Conservation (phyloP, 2,329 filamentous ascomycete species). For the Aulographum hederae region DNA sequence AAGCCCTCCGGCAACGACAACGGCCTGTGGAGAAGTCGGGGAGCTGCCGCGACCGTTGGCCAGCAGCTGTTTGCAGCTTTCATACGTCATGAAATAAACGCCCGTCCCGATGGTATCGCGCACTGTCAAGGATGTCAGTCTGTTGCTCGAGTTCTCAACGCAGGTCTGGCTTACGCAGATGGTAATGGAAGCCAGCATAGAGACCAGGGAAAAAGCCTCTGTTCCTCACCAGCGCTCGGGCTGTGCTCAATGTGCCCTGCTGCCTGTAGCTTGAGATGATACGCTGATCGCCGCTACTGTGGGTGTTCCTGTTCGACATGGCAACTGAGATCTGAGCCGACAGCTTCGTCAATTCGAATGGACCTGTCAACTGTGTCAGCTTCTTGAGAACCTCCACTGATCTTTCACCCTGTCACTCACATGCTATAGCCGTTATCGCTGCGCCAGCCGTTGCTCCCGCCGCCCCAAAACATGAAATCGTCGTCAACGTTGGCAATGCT, state of each 20-base stretch:
- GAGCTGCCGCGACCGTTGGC: constrained; percentile 56
- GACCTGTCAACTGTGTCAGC: constrained; percentile 28
- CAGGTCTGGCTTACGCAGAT: constrained; percentile 42
- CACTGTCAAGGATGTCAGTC: too few relatives aligned
- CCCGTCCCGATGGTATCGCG: constrained; percentile 68
- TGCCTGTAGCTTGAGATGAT: constrained; percentile 41
- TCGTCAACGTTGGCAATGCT: constrained; percentile 53
- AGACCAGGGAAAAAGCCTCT: constrained; percentile 54
- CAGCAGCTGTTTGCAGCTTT: constrained; percentile 67
- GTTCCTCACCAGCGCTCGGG: constrained; percentile 59
- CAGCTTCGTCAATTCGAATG: constrained; percentile 79
- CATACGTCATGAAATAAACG: constrained; percentile 81
- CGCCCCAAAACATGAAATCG: constrained; percentile 56
- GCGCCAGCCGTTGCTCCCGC: constrained; percentile 67
- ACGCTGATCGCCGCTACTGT: too few relatives aligned
- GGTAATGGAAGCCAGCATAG: constrained; percentile 65
- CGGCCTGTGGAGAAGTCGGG: constrained; percentile 62
- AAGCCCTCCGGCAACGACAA: constrained; percentile 59
- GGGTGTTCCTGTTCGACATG: constrained; percentile 43
- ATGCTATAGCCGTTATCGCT: constrained; percentile 63
- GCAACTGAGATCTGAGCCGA: constrained; percentile 72
- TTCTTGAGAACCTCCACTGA: not conserved
- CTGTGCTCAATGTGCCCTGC: constrained; percentile 58
- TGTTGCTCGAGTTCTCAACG: too few relatives aligned
- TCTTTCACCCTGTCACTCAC: constrained; percentile 17